Evolutionary conservation across 768 basidiomycete genomes (phyloP), one percentile per base, ranked within the genome.

Genomic region (Russula abietina): DNA sequence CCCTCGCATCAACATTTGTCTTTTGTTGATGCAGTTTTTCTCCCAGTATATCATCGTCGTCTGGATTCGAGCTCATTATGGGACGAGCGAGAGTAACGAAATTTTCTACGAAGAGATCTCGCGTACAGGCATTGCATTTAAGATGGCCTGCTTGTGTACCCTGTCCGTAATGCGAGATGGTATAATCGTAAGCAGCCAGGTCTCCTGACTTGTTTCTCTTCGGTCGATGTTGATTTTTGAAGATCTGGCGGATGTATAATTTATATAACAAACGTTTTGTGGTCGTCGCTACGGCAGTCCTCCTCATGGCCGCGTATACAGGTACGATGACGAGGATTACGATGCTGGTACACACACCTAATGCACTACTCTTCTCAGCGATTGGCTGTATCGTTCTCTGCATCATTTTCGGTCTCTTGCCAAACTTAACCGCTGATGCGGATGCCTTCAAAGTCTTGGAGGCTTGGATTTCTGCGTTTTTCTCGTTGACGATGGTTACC

Each of bases 191-290:
- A 32, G 51, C n/a, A n/a, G n/a, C 16, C 4, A 5, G 3, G 10
- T n/a, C n/a, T 14, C 17, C 9, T 48, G 24, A 22, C 5, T 46
- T n/a, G 30, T 41, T 32, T 22, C 11, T 38, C 22, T 16, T n/a
- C n/a, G n/a, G n/a, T n/a, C n/a, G n/a, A n/a, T 17, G 12, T 30
- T 50, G 3, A 62, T 51, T 22, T 24, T 45, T 8, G 19, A 56
- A 62, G 61, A 45, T 62, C 24, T 62, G 55, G 55, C 61, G 55
- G 16, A 11, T 52, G 48, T 62, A 57, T 48, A 19, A 57, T 41
- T 24, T 57, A 30, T 62, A 52, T 30, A 32, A 19, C 28, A 62
- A 26, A 38, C 39, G 32, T 10, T 12, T 52, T 7, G 2, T 19
- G 49, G n/a, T 38, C 41, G 24, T 55, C 12, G 2, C 50, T 11